Conservation (phyloP, 176 grass and related monocot genomes). For the Oryza meyeriana region DNA sequence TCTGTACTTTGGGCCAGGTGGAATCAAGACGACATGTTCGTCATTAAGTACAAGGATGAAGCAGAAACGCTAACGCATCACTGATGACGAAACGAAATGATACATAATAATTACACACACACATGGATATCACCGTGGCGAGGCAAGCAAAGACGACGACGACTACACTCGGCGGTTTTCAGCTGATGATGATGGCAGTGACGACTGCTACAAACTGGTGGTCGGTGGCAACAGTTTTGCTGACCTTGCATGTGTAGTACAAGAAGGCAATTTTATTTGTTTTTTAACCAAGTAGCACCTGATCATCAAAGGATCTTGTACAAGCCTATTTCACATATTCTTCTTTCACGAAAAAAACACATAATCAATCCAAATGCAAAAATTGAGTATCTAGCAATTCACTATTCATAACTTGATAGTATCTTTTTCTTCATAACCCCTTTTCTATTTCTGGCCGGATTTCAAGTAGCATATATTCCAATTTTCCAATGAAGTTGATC, state of each 20-base stretch:
- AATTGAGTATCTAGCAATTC: not conserved
- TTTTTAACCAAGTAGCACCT: not conserved
- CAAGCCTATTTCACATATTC: not conserved
- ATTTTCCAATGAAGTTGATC: not conserved
- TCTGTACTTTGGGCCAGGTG: not conserved
- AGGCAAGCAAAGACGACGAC: not conserved
- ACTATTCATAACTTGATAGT: not conserved
- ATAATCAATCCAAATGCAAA: not conserved
- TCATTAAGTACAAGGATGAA: not conserved
- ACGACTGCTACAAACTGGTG: not conserved
- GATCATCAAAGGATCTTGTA: not conserved
- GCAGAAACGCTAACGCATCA: not conserved
- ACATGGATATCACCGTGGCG: not conserved
- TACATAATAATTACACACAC: not conserved
- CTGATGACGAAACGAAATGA: not conserved
- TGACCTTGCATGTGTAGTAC: not conserved
- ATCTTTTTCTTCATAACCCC: not conserved
- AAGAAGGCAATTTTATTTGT: not conserved
- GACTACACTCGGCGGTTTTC: not conserved
- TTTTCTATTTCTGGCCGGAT: not conserved
- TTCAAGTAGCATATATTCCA: not conserved
- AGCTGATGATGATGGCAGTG: constrained; percentile 3
- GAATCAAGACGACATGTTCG: not conserved
- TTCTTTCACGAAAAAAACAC: not conserved
- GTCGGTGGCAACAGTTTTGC: not conserved